These are phyloP conservation scores for Colletotrichum euphorbiae DNA, from an alignment of 2,329 filamentous ascomycete species.

Conservation along the genomic window DNA sequence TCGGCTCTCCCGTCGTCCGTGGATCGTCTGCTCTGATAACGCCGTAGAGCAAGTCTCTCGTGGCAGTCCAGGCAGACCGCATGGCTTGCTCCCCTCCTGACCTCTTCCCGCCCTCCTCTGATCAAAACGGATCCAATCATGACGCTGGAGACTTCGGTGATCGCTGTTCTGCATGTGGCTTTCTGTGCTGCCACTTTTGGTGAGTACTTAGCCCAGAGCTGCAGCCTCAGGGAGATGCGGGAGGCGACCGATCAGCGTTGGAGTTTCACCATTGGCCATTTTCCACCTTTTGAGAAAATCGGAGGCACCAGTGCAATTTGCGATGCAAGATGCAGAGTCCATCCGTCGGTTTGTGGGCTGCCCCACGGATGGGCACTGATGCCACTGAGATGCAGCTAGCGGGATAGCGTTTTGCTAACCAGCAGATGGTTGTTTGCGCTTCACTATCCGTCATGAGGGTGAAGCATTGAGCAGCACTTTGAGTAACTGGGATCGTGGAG, in stretches of 20 bases:
- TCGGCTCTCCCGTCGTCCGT: not conserved
- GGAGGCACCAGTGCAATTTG: constrained; percentile 17
- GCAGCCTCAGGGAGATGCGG: constrained; percentile 19
- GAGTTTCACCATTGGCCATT: constrained; percentile 29
- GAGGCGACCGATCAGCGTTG: constrained; percentile 25
- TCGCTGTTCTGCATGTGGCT: constrained; percentile 21
- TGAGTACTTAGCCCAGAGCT: not conserved
- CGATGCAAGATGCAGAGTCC: constrained; percentile 22
- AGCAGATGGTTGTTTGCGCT: constrained; percentile 25
- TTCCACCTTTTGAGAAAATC: not conserved
- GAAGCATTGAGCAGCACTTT: not conserved
- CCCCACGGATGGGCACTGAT: constrained; percentile 37
- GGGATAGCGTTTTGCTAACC: constrained; percentile 21
- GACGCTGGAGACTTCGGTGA: constrained; percentile 9
- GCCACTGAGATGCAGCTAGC: constrained; percentile 32
- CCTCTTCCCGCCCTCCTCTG: not conserved
- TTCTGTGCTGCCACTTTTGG: not conserved
- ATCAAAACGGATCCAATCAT: constrained; percentile 10
- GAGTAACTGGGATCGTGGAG: too few relatives aligned
- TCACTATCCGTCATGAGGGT: constrained; percentile 14
- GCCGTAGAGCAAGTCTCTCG: too few relatives aligned
- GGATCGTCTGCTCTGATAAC: not conserved
- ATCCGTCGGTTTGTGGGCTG: constrained; percentile 27
- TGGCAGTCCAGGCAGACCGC: too few relatives aligned
- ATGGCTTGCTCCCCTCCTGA: not conserved